Conservation (phyloP, 352 stramenopile species). For the Globisporangium emineosum region DNA sequence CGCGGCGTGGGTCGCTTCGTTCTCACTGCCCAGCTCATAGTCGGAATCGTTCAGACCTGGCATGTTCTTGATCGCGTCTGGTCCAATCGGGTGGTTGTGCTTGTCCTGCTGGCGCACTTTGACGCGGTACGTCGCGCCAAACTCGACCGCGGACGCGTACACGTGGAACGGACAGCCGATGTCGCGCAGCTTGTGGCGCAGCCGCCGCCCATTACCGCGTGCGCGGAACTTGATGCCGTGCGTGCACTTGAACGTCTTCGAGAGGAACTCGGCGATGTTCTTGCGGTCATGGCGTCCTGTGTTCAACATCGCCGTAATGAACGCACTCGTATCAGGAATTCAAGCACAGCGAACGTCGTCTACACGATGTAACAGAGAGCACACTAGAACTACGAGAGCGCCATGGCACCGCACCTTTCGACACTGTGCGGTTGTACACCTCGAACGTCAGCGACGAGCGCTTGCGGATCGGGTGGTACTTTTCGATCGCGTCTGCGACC, state of each 20-base stretch:
- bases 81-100: conserved; percentile 77
- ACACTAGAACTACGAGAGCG: not conserved
- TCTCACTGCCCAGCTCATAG: conserved; percentile 42
- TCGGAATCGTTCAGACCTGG: conserved; percentile 50
- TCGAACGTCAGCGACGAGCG: conserved; percentile 81
- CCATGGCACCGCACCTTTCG: conserved; percentile 32
- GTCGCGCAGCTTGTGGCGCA: conserved; percentile 66
- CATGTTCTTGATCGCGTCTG: conserved; percentile 59
- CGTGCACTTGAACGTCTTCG: conserved; percentile 84
- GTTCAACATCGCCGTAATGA: not conserved
- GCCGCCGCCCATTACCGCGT: conserved; percentile 59
- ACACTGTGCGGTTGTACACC: conserved; percentile 86
- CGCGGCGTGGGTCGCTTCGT: conserved; percentile 4
- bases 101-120: conserved; percentile 69
- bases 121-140: conserved; percentile 58
- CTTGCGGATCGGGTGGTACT: conserved; percentile 78
- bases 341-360: not conserved
- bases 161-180: conserved; percentile 80
- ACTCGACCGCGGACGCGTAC: conserved; percentile 70
- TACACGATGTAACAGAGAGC: too few relatives aligned
- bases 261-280: conserved; percentile 69
- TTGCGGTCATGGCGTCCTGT: conserved; percentile 69
- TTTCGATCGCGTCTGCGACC: conserved; percentile 51
- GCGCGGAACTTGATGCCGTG: conserved; percentile 83
- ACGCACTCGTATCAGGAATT: too few relatives aligned